Evolutionary conservation across 2,329 filamentous ascomycete genomes (phyloP).

Genomic region (Gyromitra esculenta): DNA sequence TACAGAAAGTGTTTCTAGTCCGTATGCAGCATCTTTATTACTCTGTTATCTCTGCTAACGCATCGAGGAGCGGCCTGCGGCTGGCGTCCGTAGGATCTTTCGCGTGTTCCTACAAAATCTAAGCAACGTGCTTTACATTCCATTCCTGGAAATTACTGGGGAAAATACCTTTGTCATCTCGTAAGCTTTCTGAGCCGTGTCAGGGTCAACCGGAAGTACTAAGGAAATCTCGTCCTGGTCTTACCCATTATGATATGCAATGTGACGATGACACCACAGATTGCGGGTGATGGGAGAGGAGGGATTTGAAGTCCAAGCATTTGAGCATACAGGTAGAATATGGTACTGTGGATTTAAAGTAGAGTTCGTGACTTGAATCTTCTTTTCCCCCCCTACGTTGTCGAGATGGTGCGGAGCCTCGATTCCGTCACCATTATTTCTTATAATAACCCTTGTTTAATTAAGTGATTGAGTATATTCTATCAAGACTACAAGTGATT

Average conservation of each 20-base stretch:
- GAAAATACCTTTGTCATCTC: background rate
- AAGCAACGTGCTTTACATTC: background rate
- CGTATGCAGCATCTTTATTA: background rate
- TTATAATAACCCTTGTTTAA: background rate
- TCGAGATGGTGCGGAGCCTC: background rate
- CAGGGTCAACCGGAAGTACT: background rate
- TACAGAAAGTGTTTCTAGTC: background rate
- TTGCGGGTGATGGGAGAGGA: background rate
- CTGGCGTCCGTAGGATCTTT: background rate
- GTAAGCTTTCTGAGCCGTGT: background rate
- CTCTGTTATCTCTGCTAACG: background rate
- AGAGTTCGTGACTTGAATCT: background rate
- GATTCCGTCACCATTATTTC: background rate
- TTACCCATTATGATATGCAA: background rate
- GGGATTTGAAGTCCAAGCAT: background rate
- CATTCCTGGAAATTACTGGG: background rate
- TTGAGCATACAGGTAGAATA: background rate
- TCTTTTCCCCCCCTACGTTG: too few relatives aligned
- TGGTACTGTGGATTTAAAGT: background rate
- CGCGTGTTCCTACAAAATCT: background rate
- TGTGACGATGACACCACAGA: background rate
- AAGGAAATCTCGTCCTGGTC: background rate
- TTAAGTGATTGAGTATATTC: background rate
- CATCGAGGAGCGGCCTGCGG: background rate
- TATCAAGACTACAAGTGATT: background rate